A percentile compares a stretch with the other conserved stretches of the same genome.
phyloP scores from a whole-genome alignment of 2,329 filamentous ascomycete genomes.

The Colletotrichum truncatum region DNA sequence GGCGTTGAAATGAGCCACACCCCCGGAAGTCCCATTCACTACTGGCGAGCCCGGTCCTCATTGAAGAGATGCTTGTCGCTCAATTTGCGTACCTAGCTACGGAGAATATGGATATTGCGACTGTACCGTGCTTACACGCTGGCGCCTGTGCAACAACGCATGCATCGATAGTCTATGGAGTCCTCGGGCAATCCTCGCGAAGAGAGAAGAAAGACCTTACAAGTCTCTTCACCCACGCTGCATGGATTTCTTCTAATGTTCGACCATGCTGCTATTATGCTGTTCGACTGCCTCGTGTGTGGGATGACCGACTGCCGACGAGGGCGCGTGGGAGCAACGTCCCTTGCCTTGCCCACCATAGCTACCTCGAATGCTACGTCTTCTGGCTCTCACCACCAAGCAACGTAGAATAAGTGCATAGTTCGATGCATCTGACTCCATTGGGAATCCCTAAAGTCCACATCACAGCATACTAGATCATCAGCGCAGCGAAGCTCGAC shows the following conservation, averaged over 20 bases:
- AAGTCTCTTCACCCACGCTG: background rate
- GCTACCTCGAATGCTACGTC: constrained; percentile 3
- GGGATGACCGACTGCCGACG: background rate
- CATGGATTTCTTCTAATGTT: constrained; percentile 4
- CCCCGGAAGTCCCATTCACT: constrained; percentile 6
- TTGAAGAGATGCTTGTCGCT: constrained; percentile 6
- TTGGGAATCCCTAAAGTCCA: constrained; percentile 26
- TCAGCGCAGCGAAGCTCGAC: constrained; percentile 20
- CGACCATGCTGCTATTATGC: background rate
- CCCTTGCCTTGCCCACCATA: constrained; percentile 17
- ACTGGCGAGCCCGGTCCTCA: background rate
- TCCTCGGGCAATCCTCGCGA: constrained; percentile 6
- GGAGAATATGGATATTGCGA: constrained; percentile 2
- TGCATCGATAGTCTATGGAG: background rate
- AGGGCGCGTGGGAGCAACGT: constrained; percentile 13
- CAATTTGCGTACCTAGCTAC: constrained; percentile 10
- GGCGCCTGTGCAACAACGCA: background rate
- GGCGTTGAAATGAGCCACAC: background rate
- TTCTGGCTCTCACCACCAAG: constrained; percentile 16
- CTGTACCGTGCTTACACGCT: background rate
- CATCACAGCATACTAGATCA: constrained; percentile 25
- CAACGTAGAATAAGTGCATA: constrained; percentile 7
- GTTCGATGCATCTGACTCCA: constrained; percentile 25
- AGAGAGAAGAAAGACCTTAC: background rate
- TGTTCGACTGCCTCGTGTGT: background rate